Evolutionary conservation across 306 rosid genomes (phyloP), one percentile per base, ranked within the genome.

Genomic region (Corylus avellana): DNA sequence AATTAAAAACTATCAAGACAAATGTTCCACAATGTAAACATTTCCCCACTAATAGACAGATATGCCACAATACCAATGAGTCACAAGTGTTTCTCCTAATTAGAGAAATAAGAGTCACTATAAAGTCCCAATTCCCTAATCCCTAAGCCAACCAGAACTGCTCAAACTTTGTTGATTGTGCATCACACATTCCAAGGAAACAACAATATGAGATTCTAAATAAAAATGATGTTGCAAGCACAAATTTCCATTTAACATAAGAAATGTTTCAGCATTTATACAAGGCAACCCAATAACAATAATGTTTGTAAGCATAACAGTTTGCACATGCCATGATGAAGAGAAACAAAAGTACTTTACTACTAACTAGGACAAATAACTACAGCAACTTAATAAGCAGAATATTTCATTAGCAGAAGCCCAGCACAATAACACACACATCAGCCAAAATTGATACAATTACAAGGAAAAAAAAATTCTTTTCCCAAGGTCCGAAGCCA

Each of bases 1-100:
- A 66, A 58, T 58, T 20, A 9, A 58, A 54, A 58, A 66, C 12
- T 67, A 79, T 27, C 29, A 48, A 62, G 49, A 17, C 49, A 17
- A 35, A 71, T 50, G 55, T 56, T 85, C 75, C 69, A 70, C 53
- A 70, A 35, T 66, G 71, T 29, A 72, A 29, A 51, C 4, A 72
- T 32, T 50, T 72, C 66, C 78, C 29, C 67, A 46, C 20, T 16
- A 22, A 55, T 54, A 62, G 68, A 67, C 14, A 25, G 35, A 80
- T 67, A 39, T 11, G 11, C 27, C 27, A 9, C 35, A 11, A 11
- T 58, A 29, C 4, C 44, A 62, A 62, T 62, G 18, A 62, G 42
- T 62, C 16, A 62, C 8, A 62, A 27, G 44, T 62, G 44, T 32
- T 62, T 12, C 37, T 62, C 44, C 32, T 39, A 64, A 17, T 42